These are phyloP conservation scores for Candida boleticola DNA, from an alignment of 805 yeast species.

Conservation along the genomic window DNA sequence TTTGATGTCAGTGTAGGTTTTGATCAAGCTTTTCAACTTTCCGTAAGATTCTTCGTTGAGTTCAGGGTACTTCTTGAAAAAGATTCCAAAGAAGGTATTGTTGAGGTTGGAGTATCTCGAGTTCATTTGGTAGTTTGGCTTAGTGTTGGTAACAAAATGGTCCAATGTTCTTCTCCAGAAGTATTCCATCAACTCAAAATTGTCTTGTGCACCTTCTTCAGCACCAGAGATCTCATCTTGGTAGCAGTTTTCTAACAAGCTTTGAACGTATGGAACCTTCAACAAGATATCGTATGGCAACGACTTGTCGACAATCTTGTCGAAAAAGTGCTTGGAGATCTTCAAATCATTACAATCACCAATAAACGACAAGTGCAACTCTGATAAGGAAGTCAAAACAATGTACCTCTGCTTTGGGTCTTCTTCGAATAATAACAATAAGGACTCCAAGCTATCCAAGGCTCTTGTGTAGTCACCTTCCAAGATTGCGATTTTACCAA, in stretches of 20 bases:
- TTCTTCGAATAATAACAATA: conserved; percentile 48
- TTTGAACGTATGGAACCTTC: conserved; percentile 71
- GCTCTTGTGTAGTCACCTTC: conserved; percentile 68
- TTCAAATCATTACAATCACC: conserved; percentile 72
- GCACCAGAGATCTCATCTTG: conserved; percentile 31
- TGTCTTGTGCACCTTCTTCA: conserved; percentile 20
- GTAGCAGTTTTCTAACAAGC: conserved; percentile 61
- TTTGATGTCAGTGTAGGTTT: conserved; percentile 53
- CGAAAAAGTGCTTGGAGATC: conserved; percentile 72
- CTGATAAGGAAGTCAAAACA: conserved; percentile 56
- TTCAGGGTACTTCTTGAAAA: conserved; percentile 57
- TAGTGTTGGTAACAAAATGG: conserved; percentile 45
- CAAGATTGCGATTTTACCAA: conserved; percentile 69
- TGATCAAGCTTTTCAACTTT: conserved; percentile 55
- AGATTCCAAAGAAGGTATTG: conserved; percentile 64
- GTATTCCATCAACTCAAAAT: conserved; percentile 55
- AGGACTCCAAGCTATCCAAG: conserved; percentile 56
- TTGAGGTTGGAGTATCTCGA: conserved; percentile 73
- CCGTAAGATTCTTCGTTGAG: conserved; percentile 53
- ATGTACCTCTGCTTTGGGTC: conserved; percentile 11
- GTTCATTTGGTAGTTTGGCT: conserved; percentile 50
- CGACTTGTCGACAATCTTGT: conserved; percentile 64
- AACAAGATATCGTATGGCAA: conserved; percentile 71
- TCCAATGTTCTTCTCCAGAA: conserved; percentile 63
- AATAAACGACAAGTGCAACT: conserved; percentile 74